Evolutionary conservation across 768 basidiomycete species (phyloP), one percentile per base, ranked within the genome.

Genomic region (Naganishia vishniacii): DNA sequence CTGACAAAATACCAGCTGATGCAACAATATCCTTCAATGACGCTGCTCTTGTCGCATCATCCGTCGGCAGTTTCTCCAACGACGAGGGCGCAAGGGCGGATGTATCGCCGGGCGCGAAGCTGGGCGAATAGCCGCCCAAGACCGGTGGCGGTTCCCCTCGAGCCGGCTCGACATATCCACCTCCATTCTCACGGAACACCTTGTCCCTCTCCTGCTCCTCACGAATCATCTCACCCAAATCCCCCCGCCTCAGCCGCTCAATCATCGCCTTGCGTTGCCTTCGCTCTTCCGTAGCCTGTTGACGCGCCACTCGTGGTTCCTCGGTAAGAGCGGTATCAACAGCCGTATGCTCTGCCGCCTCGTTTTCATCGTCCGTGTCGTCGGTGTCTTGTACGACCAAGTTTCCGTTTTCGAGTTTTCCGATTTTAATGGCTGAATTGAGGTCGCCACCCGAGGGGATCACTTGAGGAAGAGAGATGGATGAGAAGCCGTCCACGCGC

Each of bases 391-490:
- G 61, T 0, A 67, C 41, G 20, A 67, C 47, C 32, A 67, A 32
- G 18, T 67, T 62, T 4, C 65, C 65, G 25, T 67, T 63, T 31
- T 67, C 65, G 7, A 67, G 44, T 40, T 67, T 67, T 23, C 65
- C 65, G 34, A 63, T 59, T 40, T 56, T 46, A 29, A 67, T 62
- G 15, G 61, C 20, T 4, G 65, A 58, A 13, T 42, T 31, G 8
- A 67, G 61, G 25, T 53, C 29, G 11, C 42, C 65, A 16, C 26
- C 37, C 8, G 47, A 61, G 23, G 65, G 65, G 2, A 67, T 44
- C 9, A 67, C 32, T 13, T n/a, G 53, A 1, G 65, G 61, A 23
- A 67, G 44, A 18, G 49, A 62, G 28, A 67, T 53, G 1, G 65
- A 67, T 7, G 62, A n/a, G 13, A 47, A 34, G n/a, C 8, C 37